Evolutionary conservation across 2,329 filamentous ascomycete genomes (phyloP), one percentile per base, ranked within the genome.

Genomic region (Onygena corvina): DNA sequence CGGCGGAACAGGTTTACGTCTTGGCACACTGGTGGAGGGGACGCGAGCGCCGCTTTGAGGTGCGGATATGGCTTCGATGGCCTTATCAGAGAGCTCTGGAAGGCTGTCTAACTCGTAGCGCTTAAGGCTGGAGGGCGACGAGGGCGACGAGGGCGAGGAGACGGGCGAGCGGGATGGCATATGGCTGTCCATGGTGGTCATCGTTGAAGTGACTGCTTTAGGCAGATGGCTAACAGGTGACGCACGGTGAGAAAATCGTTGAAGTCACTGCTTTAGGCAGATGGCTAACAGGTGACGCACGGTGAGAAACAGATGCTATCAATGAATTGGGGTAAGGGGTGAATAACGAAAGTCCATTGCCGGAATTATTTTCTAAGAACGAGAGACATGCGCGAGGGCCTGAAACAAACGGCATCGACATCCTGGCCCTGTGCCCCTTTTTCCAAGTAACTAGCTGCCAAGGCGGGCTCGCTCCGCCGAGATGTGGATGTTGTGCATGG

Each of bases 1-100:
- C 46, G 40, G n/a, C 23, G 53, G 51, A 16, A 56, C 48, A 9
- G 54, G 54, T 44, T 56, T 56, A 25, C 54, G 54, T 14, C 45
- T 52, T 11, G 54, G 54, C 14, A 53, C 34, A 21, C 49, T 40
- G 3, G 49, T 44, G 6, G 54, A 18, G 9, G 48, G 48, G 9
- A 51, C 34, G 23, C 46, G 50, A 8, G 35, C 38, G 8, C 25
- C 47, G 29, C 45, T 29, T 55, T 52, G 34, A 44, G 47, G 5
- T 8, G 40, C 8, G 35, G 35, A 21, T 31, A 21, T 2, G 30
- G 14, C 14, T 21, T 40, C 36, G 25, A 40, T 40, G 36, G 36
- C 11, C 14, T 40, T 40, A 9, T 40, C 36, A 6, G 36, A 40
- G 9, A 40, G 18, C 18, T 25, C 35, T 23, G 25, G 14, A 11